Percentiles rank a stretch among this genome's conserved stretches.
These are phyloP conservation scores for Mortierella hygrophila DNA, from an alignment of 192 early-diverging fungal genomes.

Conservation along the genomic window DNA sequence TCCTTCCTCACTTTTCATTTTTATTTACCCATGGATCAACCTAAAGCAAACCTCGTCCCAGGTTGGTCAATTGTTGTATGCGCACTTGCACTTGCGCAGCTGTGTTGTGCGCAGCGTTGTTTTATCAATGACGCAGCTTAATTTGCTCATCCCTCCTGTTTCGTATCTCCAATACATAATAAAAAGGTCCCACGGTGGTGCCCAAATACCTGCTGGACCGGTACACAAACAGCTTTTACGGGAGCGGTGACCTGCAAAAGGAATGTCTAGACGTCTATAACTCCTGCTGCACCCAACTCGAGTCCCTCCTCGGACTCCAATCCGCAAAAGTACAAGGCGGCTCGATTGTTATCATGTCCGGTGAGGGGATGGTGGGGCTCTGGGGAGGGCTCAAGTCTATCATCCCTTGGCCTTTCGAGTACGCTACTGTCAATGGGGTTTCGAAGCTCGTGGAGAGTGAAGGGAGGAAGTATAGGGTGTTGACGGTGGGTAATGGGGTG, in stretches of 20 bases:
- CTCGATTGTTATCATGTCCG: constrained; percentile 42
- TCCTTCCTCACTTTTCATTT: not conserved
- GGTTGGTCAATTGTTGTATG: constrained; percentile 6
- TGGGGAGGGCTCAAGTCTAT: constrained; percentile 51
- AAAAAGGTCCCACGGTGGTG: constrained; percentile 41
- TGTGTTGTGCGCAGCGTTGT: not conserved
- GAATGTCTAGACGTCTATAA: constrained; percentile 22
- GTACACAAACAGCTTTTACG: constrained; percentile 34
- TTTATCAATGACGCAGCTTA: not conserved
- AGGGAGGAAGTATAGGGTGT: constrained; percentile 18
- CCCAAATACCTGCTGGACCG: constrained; percentile 24
- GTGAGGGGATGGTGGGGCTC: constrained; percentile 46
- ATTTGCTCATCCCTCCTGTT: not conserved
- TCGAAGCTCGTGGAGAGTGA: not conserved
- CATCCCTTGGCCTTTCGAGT: constrained; percentile 42
- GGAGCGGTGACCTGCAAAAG: constrained; percentile 41
- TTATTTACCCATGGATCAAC: constrained; percentile 1
- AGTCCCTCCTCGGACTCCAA: constrained; percentile 16
- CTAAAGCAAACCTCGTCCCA: constrained; percentile 39
- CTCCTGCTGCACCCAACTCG: constrained; percentile 22
- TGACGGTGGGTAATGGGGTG: constrained; percentile 45
- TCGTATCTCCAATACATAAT: not conserved
- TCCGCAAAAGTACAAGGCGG: constrained; percentile 5
- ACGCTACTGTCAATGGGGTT: not conserved
- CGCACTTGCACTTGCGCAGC: not conserved